phyloP scores from a whole-genome alignment of 2,329 filamentous ascomycete species.

The Dactylellina parvicollis region DNA sequence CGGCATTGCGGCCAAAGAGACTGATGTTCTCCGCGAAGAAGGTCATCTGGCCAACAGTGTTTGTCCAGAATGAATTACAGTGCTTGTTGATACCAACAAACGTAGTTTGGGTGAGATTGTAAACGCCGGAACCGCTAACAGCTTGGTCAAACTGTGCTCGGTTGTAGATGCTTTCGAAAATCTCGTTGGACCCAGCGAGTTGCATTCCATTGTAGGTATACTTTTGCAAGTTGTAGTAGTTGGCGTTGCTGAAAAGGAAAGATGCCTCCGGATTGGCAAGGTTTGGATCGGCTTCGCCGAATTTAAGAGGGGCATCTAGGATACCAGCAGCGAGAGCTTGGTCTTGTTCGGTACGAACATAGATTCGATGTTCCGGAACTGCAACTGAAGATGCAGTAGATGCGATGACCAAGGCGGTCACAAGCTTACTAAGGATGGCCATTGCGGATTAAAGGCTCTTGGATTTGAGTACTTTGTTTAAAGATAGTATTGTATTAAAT shows the following conservation, averaged over 20 bases:
- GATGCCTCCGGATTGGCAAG: constrained; percentile 37
- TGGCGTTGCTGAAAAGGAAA: constrained; percentile 40
- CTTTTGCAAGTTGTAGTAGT: constrained; percentile 34
- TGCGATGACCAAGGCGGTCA: constrained; percentile 13
- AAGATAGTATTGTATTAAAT: background rate
- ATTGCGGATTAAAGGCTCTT: no score
- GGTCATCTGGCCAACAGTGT: constrained; percentile 46
- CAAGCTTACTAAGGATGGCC: constrained; percentile 22
- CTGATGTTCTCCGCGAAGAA: constrained; percentile 49
- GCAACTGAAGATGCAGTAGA: constrained; percentile 12
- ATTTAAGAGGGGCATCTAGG: constrained; percentile 27
- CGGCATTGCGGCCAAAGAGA: constrained; percentile 34
- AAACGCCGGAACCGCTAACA: constrained; percentile 23
- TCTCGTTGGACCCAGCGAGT: constrained; percentile 12
- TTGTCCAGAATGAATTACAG: constrained; percentile 40
- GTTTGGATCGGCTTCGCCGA: constrained; percentile 34
- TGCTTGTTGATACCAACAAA: constrained; percentile 44
- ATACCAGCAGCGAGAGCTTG: constrained; percentile 22
- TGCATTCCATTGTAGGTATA: constrained; percentile 52
- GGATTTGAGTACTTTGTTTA: no score
- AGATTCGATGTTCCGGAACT: constrained; percentile 9
- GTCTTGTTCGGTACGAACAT: constrained; percentile 10
- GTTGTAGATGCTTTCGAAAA: constrained; percentile 45
- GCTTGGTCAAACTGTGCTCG: constrained; percentile 31
- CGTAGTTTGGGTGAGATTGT: constrained; percentile 25